Evolutionary conservation across 75 land plant genomes (phyloP).

Genomic region (Cunninghamia lanceolata): DNA sequence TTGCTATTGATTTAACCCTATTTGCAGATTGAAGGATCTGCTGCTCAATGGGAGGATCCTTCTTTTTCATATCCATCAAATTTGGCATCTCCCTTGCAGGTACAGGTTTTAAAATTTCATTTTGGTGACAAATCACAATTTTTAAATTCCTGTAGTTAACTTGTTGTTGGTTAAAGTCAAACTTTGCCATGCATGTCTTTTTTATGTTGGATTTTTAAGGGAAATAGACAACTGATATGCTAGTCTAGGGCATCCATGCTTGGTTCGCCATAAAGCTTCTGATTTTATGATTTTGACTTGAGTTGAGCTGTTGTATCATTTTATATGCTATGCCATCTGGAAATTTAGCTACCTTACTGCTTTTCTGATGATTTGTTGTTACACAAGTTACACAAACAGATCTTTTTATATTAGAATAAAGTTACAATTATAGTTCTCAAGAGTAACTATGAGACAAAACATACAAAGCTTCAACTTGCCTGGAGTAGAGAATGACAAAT

Average conservation of each 20-base stretch:
- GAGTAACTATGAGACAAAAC: too few species aligned
- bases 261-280: not conserved
- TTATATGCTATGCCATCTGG: not conserved
- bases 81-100: conserved; percentile 82
- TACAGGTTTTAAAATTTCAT: not conserved
- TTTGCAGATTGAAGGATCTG: conserved; percentile 66
- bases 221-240: not conserved
- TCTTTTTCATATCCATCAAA: conserved; percentile 81
- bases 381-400: not conserved
- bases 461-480: too few species aligned
- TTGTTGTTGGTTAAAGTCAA: not conserved
- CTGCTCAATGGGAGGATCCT: conserved; percentile 89
- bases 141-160: not conserved
- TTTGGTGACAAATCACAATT: not conserved
- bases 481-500: too few species aligned
- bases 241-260: not conserved
- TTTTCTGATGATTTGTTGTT: not conserved
- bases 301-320: not conserved
- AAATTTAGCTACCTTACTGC: not conserved
- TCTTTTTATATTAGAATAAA: too few species aligned
- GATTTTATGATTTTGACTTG: not conserved
- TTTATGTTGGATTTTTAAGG: not conserved
- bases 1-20: not conserved
- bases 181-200: not conserved
- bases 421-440: too few species aligned